Evolutionary conservation across 2,329 filamentous ascomycete genomes (phyloP), one percentile per base, ranked within the genome.

Genomic region (Fusarium citri): DNA sequence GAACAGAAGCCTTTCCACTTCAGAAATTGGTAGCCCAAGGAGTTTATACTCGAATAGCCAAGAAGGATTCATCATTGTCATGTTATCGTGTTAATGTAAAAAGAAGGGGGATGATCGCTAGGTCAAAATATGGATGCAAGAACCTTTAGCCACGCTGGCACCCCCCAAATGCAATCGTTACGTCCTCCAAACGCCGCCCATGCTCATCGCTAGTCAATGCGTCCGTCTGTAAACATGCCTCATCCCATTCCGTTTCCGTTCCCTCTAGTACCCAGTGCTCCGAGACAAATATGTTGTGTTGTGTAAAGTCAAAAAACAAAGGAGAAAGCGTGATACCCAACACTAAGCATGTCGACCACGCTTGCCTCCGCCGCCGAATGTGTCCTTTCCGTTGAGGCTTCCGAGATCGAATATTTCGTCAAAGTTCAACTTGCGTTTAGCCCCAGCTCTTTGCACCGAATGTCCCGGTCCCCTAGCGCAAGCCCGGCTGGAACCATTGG

Each of bases 391-490:
- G 63, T 86, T 86, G 53, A 92, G 78, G 68, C 88, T 89, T 55
- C 88, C 88, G 10, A 76, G 59, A 30, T 93, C 91, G 76, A 94
- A 94, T 56, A 94, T 89, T 74, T 94, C 92, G 25, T 89, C 88
- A 74, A 92, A 87, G 72, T 92, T 91, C 72, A 93, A 86, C 73
- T 91, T 88, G 43, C 92, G 86, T 79, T 95, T 95, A 72, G 89
- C 86, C 3, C 92, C 92, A 11, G 91, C 88, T 9, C 88, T 89
- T 62, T 86, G 86, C 7, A 89, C 89, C 11, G 92, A 80, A 49
- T 86, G 83, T 68, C 78, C 73, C 20, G 73, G 73, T 55, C 77
- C 68, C 31, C 77, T 72, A 23, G 76, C 65, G 34, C 69, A 66
- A 37, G 74, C 40, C 59, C 77, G 76, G 37, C 64, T 71, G 18